These are phyloP conservation scores for Taxawa tesnikishii DNA, from an alignment of 2,329 filamentous ascomycete genomes.

Conservation along the genomic window DNA sequence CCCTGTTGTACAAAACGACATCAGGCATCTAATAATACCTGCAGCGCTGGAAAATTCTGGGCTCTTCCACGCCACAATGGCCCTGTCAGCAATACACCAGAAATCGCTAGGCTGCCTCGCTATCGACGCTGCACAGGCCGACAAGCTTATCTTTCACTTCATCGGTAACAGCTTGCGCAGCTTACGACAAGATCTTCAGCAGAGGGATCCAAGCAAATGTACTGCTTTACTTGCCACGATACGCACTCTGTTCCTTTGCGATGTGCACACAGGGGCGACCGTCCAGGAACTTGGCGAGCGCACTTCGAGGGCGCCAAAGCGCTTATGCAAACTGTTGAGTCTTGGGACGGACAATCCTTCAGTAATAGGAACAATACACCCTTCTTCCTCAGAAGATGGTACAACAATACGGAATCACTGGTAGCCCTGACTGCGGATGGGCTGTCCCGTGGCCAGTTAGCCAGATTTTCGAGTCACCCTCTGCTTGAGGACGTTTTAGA, in stretches of 20 bases:
- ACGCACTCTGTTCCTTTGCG: constrained; percentile 6
- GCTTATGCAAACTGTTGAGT: constrained; percentile 5
- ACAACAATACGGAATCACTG: constrained; percentile 7
- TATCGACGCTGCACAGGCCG: neutral
- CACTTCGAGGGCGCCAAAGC: constrained; percentile 8
- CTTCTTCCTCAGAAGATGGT: constrained; percentile 7
- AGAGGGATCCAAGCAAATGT: constrained; percentile 5
- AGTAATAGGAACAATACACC: constrained; percentile 3
- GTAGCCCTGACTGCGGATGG: constrained; percentile 6
- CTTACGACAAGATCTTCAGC: constrained; percentile 3
- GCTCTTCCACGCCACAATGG: constrained; percentile 6
- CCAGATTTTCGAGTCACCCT: constrained; percentile 1
- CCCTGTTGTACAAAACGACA: constrained; percentile 4
- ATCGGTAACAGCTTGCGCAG: constrained; percentile 5
- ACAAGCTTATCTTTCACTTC: constrained; percentile 3
- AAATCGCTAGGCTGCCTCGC: constrained; percentile 2
- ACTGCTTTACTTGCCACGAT: constrained; percentile 6
- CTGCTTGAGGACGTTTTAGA: constrained; percentile 2
- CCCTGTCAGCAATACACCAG: constrained; percentile 6
- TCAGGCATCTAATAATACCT: constrained; percentile 6
- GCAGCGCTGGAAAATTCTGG: constrained; percentile 5
- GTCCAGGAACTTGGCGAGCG: constrained; percentile 6
- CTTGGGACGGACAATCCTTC: constrained; percentile 4
- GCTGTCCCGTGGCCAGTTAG: constrained; percentile 4
- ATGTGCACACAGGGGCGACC: constrained; percentile 6